Evolutionary conservation across 495 filamentous ascomycete species (phyloP).

Genomic region (Staphylotrichum longicolle): DNA sequence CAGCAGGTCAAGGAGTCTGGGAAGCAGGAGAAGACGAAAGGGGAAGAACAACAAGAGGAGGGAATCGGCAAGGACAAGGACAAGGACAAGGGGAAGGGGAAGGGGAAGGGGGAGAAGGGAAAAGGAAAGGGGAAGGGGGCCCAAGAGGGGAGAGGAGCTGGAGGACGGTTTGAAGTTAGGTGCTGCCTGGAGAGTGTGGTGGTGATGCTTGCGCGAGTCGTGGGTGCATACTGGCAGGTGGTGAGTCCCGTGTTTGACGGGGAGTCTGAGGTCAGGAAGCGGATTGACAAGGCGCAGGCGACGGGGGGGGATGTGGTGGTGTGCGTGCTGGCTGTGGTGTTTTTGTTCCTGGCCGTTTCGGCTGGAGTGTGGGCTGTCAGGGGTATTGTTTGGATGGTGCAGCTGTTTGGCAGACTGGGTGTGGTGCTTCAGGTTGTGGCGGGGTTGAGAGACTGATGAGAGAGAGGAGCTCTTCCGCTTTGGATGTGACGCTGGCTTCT

Average conservation of each 20-base stretch:
- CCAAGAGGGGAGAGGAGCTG: too few relatives aligned
- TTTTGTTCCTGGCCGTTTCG: conserved; percentile 22
- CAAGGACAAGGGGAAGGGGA: background rate
- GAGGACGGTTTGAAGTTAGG: background rate
- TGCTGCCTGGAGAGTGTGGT: conserved; percentile 12
- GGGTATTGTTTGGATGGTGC: conserved; percentile 20
- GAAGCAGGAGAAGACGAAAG: background rate
- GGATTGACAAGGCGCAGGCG: conserved; percentile 21
- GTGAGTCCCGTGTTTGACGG: conserved; percentile 33
- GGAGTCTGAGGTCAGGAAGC: conserved; percentile 28
- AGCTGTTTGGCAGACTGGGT: conserved; percentile 15
- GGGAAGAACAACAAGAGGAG: background rate
- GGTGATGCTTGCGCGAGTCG: conserved; percentile 16
- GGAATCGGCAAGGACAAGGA: background rate
- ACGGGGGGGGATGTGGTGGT: conserved; percentile 27
- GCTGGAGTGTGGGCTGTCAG: conserved; percentile 23
- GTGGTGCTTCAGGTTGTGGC: conserved; percentile 21
- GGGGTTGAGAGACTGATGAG: conserved; percentile 19
- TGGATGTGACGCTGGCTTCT: background rate
- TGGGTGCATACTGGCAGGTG: conserved; percentile 30
- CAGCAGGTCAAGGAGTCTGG: background rate
- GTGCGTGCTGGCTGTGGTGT: conserved; percentile 27
- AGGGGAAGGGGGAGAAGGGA: background rate
- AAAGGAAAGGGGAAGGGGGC: background rate
- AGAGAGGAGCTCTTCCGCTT: background rate